phyloP scores from a whole-genome alignment of 352 stramenopile species.

The Phytophthora cryptogea region DNA sequence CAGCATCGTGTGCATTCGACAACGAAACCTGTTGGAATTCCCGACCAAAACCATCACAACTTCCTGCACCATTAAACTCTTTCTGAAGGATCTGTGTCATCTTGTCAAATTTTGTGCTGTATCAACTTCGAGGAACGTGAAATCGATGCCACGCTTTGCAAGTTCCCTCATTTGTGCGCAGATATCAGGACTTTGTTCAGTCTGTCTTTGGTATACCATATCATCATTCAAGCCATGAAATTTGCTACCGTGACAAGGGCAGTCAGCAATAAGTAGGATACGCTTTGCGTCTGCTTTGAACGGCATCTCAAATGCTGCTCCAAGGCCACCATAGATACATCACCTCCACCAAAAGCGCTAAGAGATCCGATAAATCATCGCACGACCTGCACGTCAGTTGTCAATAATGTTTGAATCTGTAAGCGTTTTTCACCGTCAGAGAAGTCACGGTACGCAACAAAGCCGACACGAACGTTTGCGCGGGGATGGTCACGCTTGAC shows the following conservation, averaged over 20 bases:
- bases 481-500: conserved; percentile 28
- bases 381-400: conserved; percentile 21
- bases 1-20: conserved; percentile 10
- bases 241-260: conserved; percentile 39
- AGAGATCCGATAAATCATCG: conserved; percentile 31
- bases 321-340: conserved; percentile 43
- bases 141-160: conserved; percentile 36
- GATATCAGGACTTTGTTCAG: conserved; percentile 37
- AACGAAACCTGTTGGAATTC: conserved; percentile 33
- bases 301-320: conserved; percentile 29
- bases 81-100: conserved; percentile 38
- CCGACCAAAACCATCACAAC: conserved; percentile 14
- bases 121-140: conserved; percentile 42
- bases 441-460: conserved; percentile 54
- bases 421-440: conserved; percentile 33
- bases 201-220: conserved; percentile 14
- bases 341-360: conserved; percentile 33
- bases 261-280: conserved; percentile 42
- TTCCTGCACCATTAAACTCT: conserved; percentile 21
- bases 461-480: conserved; percentile 35
- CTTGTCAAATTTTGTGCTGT: conserved; percentile 29
- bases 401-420: conserved; percentile 29
- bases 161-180: conserved; percentile 40
- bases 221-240: conserved; percentile 27
- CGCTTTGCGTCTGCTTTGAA: conserved; percentile 33